Evolutionary conservation across 2,329 filamentous ascomycete genomes (phyloP).

Genomic region (Talaromyces funiculosus): DNA sequence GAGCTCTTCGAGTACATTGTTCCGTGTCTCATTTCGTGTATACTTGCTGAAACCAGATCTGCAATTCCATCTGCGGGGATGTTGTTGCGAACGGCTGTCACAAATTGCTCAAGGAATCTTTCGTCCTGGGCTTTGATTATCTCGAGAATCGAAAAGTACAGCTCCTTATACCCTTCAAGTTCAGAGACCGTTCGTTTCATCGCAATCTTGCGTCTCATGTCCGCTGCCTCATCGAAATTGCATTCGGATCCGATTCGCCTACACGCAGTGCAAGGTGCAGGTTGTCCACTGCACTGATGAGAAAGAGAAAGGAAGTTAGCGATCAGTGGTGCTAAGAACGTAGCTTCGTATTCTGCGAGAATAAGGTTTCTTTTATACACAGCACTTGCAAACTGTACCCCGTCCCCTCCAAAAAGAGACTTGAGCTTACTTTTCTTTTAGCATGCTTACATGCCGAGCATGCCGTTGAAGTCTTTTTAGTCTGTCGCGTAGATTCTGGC

Average conservation of each 20-base stretch:
- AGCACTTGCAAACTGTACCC: neutral
- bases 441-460: constrained; percentile 32
- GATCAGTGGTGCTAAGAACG: neutral
- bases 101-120: constrained; percentile 18
- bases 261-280: constrained; percentile 34
- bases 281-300: constrained; percentile 30
- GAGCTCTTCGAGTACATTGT: neutral
- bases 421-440: constrained; percentile 29
- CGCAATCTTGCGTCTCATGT: constrained; percentile 33
- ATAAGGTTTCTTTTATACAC: neutral
- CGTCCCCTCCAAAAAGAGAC: too few relatives aligned
- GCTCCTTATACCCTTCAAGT: constrained; percentile 28
- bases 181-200: constrained; percentile 32
- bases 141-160: constrained; percentile 27
- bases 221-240: constrained; percentile 31
- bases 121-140: constrained; percentile 22
- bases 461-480: constrained; percentile 33
- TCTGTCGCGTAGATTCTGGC: constrained; percentile 21
- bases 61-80: constrained; percentile 16
- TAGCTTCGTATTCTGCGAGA: neutral
- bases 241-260: constrained; percentile 25
- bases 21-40: neutral
- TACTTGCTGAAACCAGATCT: neutral
- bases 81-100: constrained; percentile 26
- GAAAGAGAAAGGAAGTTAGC: neutral